These are phyloP conservation scores for Claviceps sp. DNA, from an alignment of 2,329 filamentous ascomycete species.

Conservation along the genomic window DNA sequence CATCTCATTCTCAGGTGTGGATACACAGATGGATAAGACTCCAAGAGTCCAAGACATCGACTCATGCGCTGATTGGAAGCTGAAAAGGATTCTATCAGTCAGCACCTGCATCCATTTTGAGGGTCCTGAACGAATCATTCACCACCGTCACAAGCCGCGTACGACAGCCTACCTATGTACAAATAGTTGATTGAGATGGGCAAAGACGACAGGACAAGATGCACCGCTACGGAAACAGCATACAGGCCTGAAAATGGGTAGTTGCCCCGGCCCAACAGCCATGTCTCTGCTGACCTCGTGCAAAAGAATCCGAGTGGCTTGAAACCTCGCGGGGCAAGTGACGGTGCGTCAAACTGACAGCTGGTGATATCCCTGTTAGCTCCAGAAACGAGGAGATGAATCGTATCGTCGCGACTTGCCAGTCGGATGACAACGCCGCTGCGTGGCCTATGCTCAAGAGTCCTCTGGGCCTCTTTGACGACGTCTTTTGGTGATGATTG, in stretches of 20 bases:
- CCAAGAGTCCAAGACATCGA: background rate
- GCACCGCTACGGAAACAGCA: background rate
- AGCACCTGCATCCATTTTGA: background rate
- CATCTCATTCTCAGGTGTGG: background rate
- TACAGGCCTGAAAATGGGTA: background rate
- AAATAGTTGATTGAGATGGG: background rate
- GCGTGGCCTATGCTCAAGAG: background rate
- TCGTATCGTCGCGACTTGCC: background rate
- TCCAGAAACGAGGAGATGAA: background rate
- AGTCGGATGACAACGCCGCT: background rate
- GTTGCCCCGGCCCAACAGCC: background rate
- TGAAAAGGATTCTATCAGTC: background rate
- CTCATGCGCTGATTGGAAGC: background rate
- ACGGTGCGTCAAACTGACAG: background rate
- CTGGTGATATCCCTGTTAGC: background rate
- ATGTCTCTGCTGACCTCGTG: background rate
- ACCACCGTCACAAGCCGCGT: background rate
- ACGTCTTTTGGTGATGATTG: background rate
- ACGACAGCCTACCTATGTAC: background rate
- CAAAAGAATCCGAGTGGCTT: background rate
- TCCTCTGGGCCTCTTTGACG: background rate
- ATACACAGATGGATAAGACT: background rate
- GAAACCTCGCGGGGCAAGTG: background rate
- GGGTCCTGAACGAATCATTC: background rate
- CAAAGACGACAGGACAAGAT: background rate